Evolutionary conservation across 352 stramenopile species (phyloP), one percentile per base, ranked within the genome.

Genomic region (Pythium volutum): DNA sequence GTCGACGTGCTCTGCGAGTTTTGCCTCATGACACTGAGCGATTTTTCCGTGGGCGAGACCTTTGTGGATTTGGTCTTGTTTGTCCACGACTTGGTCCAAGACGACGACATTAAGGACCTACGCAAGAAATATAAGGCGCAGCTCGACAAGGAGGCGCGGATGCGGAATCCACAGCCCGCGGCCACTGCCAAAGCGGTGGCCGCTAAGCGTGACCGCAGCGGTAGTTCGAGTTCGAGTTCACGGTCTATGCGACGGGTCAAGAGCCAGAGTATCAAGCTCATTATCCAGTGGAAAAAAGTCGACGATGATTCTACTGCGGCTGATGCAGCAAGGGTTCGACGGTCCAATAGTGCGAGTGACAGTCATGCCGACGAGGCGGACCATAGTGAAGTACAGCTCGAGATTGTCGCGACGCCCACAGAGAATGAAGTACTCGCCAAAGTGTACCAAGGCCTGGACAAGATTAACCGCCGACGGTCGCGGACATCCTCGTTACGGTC

Each of bases 1-100:
- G 70, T 92, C 7, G 83, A 90, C n/a, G 58, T 92, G 41, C 86
- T 92, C 18, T 77, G 75, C 58, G 83, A 92, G 71, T 92, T 92
- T 62, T 90, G 80, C 64, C 73, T 73, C 64, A 88, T 79, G 46
- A 92, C 77, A 31, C 66, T 90, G 15, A 74, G 68, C 38, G 83
- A 92, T 48, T 88, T 87, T 58, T 89, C 78, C 22, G 77, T 92
- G 16, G 75, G 69, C 7, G 78, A 92, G 62, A 83, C 80, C 0
- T 92, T 92, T 58, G 41, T 88, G 27, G 83, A 92, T 65, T 70
- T 92, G 15, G 75, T 89, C 10, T 47, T 89, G 20, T 92, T 90
- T 48, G 57, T 92, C 48, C 80, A 92, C 62, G 73, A 84, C 22
- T 73, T 77, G 20, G 62, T 92, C 50, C 64, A 81, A 3, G 83